A percentile compares a stretch with the other conserved stretches of the same genome.
Conservation (phyloP, 106 monocot species). For the Dendrobium huoshanense region DNA sequence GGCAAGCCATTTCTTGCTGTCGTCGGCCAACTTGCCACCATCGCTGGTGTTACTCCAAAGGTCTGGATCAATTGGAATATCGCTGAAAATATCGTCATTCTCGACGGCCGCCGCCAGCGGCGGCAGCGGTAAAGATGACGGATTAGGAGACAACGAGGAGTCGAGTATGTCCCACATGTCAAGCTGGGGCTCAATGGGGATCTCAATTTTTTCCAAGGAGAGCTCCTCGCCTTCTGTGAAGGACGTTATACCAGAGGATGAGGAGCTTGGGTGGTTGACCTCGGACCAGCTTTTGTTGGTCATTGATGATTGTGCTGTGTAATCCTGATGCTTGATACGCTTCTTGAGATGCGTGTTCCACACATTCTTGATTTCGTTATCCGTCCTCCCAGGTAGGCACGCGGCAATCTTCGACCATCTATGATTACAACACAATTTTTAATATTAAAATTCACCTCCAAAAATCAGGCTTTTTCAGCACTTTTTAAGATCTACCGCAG, state of each 20-base stretch:
- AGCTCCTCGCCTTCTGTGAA: neutral
- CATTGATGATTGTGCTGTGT: neutral
- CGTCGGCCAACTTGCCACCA: neutral
- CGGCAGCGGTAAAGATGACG: neutral
- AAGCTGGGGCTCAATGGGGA: conserved; percentile 6
- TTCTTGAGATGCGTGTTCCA: conserved; percentile 69
- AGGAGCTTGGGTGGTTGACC: neutral
- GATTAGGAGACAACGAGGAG: neutral
- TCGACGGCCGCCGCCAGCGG: neutral
- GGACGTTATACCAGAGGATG: neutral
- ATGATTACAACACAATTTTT: neutral
- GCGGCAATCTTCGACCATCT: conserved; percentile 60
- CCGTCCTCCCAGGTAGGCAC: conserved; percentile 41
- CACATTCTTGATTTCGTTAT: conserved; percentile 61
- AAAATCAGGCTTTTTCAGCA: no score
- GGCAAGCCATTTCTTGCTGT: conserved; percentile 21
- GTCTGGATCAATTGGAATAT: neutral
- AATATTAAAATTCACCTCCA: neutral
- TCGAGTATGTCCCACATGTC: conserved; percentile 5
- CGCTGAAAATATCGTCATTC: neutral
- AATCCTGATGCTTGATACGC: conserved; percentile 9
- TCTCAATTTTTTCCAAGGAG: conserved; percentile 6
- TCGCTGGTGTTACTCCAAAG: neutral
- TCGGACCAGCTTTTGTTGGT: neutral
- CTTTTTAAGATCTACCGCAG: no score